Evolutionary conservation across 164 flowering plant species (phyloP), one percentile per base, ranked within the genome.

Genomic region (Magnolia changhungtana): DNA sequence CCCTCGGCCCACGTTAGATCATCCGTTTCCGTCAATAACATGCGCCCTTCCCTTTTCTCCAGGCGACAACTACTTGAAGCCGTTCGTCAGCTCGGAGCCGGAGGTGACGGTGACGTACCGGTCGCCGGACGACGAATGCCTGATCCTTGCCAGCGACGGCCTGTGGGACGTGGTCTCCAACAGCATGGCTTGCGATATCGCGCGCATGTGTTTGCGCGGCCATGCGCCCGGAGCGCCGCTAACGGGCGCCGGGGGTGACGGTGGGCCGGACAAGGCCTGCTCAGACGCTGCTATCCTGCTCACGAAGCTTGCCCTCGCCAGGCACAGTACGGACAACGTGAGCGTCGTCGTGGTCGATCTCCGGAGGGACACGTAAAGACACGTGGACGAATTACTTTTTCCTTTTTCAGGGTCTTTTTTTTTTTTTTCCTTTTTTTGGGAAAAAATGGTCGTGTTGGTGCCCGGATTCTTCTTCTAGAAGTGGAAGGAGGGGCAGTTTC

Each of bases 331-430:
- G 1, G 97, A 94, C 81, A 94, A 94, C 75, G 90, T 94, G 21
- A 94, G 97, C 74, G 96, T 94, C 1, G 84, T 94, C 1, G 94
- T 92, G 66, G 84, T 94, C 14, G 89, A 92, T 82, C 88, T 94
- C 10, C 82, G 87, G 76, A 82, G 72, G 59, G 76, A 64, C 21
- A 45, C 69, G 59, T 73, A 73, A 52, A 10, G 67, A n/a, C 20
- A 21, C 18, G 8, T 8, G 9, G 23, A 21, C 67, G 67, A 27
- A 59, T 8, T 37, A 4, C 45, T 37, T 37, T 14, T 55, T 8
- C 16, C 18, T 55, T 55, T 52, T 55, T 14, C 16, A 14, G 2
- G 16, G 8, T 7, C 59, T 55, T 7, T 7, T 52, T 52, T 3
- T 52, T 21, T 21, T 63, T 63, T 21, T 63, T 58, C 1, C 8